Evolutionary conservation across 129 eudicot genomes (phyloP).

Genomic region (Gnaphalium uliginosum): DNA sequence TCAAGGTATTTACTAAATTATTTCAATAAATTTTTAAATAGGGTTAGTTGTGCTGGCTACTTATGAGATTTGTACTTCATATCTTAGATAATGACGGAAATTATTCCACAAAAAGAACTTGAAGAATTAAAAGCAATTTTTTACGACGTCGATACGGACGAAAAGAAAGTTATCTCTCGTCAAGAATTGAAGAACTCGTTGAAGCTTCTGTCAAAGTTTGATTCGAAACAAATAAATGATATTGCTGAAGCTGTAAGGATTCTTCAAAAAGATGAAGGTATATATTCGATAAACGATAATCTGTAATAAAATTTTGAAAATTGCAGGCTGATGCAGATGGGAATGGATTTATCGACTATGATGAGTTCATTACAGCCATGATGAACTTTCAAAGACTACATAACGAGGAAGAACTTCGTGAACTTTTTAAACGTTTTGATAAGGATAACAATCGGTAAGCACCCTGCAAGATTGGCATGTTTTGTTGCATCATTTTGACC

Average conservation of each 20-base stretch:
- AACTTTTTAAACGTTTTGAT: constrained; percentile 64
- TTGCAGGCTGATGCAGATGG: constrained; percentile 86
- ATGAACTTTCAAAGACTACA: constrained; percentile 67
- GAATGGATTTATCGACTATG: constrained; percentile 67
- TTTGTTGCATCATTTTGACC: not conserved
- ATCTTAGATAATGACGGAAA: constrained; percentile 65
- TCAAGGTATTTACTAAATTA: constrained; percentile 43
- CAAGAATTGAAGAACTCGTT: constrained; percentile 63
- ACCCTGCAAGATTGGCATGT: not conserved
- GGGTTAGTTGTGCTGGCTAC: not conserved
- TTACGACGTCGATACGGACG: constrained; percentile 62
- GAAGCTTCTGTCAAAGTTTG: constrained; percentile 13
- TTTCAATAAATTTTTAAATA: not conserved
- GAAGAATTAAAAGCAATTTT: constrained; percentile 77
- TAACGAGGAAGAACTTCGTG: constrained; percentile 60
- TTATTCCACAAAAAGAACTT: constrained; percentile 60
- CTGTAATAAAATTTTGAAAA: not conserved
- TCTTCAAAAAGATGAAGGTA: not conserved
- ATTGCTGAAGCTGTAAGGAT: constrained; percentile 75
- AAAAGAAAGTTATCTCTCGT: constrained; percentile 59
- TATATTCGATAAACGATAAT: not conserved
- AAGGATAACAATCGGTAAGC: constrained; percentile 56
- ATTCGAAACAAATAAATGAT: constrained; percentile 54
- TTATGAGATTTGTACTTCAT: constrained; percentile 2
- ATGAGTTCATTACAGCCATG: constrained; percentile 77